Conservation (phyloP, 768 basidiomycete genomes). For the Termitomyces sp. region DNA sequence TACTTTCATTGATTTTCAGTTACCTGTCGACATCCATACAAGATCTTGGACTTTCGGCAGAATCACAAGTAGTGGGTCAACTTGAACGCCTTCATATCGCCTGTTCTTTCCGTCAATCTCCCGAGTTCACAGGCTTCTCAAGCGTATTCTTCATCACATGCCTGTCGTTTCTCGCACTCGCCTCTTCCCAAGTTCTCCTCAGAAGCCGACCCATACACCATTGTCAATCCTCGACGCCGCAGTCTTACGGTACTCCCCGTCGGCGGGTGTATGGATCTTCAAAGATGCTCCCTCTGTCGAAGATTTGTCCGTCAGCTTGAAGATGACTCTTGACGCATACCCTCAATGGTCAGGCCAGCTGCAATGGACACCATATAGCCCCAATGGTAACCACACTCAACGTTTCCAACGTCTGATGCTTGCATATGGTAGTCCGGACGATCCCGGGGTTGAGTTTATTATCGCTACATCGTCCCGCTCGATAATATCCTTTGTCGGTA, state of each 20-base stretch:
- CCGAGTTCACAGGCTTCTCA: neutral
- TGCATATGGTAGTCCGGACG: slow-evolving; percentile 16
- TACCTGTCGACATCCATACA: neutral
- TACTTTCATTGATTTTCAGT: neutral
- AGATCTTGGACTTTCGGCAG: neutral
- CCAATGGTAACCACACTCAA: slow-evolving; percentile 14
- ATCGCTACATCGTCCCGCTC: slow-evolving; percentile 13
- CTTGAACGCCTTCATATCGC: neutral
- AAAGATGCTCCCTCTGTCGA: slow-evolving; percentile 8
- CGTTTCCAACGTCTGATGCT: slow-evolving; percentile 23
- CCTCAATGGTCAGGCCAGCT: slow-evolving; percentile 27
- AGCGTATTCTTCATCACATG: slow-evolving; percentile 1
- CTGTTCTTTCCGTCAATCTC: neutral
- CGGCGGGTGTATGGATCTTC: slow-evolving; percentile 24
- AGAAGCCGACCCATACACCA: slow-evolving; percentile 3
- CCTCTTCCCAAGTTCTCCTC: slow-evolving; percentile 6
- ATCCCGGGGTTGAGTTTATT: slow-evolving; percentile 27
- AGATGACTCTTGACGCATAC: slow-evolving; percentile 20
- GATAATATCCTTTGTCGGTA: slow-evolving; percentile 10
- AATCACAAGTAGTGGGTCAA: neutral
- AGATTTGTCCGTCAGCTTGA: slow-evolving; percentile 11
- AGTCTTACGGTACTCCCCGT: slow-evolving; percentile 19
- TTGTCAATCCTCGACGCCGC: slow-evolving; percentile 26
- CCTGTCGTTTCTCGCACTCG: slow-evolving; percentile 9
- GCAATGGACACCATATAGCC: slow-evolving; percentile 15